A percentile compares a stretch with the other conserved stretches of the same genome.
Conservation (phyloP, 805 yeast genomes). For the Wickerhamomyces ciferrii region DNA sequence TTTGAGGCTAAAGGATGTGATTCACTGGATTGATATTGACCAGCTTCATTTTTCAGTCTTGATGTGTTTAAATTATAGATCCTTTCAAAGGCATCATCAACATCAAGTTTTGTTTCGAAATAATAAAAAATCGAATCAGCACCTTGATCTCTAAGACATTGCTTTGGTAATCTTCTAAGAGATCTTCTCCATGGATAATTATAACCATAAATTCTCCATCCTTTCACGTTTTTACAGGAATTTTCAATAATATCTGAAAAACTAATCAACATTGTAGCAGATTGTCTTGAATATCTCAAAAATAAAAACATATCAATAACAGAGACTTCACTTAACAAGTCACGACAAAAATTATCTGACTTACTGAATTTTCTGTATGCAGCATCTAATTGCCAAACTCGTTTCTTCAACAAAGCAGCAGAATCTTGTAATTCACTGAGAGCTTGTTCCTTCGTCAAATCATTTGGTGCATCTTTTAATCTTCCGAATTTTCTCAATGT, state of each 20-base stretch:
- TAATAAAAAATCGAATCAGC: conserved; percentile 37
- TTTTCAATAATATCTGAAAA: conserved; percentile 19
- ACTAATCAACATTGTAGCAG: conserved; percentile 29
- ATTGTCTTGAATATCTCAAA: conserved; percentile 34
- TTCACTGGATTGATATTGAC: neutral
- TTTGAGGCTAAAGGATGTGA: neutral
- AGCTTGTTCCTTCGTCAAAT: conserved; percentile 1
- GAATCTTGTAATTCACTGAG: conserved; percentile 8
- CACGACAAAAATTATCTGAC: conserved; percentile 29
- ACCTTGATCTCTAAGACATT: conserved; percentile 41
- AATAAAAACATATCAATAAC: conserved; percentile 34
- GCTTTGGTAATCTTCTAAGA: conserved; percentile 33
- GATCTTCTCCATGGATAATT: conserved; percentile 36
- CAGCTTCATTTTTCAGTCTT: conserved; percentile 19
- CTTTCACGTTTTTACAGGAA: conserved; percentile 16
- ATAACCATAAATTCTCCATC: conserved; percentile 32
- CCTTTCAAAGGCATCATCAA: conserved; percentile 39
- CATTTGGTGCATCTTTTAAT: neutral
- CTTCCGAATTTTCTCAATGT: conserved; percentile 4
- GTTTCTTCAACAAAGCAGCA: conserved; percentile 19
- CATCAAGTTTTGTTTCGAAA: conserved; percentile 36
- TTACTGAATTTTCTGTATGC: conserved; percentile 30
- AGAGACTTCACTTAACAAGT: conserved; percentile 28
- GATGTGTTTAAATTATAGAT: conserved; percentile 41
- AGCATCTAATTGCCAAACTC: conserved; percentile 26